Percentiles rank a stretch among this genome's conserved stretches.
Conservation (phyloP, 2,329 filamentous ascomycete species). For the Amauroascus verrucosus region DNA sequence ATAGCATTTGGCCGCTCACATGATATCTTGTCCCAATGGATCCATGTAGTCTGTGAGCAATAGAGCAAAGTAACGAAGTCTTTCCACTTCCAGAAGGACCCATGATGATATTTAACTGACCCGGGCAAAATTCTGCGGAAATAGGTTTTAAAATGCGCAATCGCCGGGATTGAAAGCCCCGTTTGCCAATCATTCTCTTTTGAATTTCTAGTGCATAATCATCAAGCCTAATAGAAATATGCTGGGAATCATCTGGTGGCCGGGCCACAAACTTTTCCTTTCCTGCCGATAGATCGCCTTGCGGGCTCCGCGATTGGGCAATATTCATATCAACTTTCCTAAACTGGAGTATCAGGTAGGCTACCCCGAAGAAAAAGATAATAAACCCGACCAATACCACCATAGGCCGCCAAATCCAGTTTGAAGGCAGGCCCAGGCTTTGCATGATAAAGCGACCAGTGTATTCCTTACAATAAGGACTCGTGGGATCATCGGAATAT, state of each 20-base stretch:
- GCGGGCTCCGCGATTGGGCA: constrained; percentile 48
- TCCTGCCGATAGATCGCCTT: constrained; percentile 55
- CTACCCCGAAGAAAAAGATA: constrained; percentile 51
- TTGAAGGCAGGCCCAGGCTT: constrained; percentile 54
- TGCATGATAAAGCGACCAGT: constrained; percentile 60
- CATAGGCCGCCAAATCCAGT: constrained; percentile 60
- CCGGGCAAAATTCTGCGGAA: constrained; percentile 56
- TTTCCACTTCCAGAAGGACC: constrained; percentile 69
- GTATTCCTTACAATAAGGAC: constrained; percentile 58
- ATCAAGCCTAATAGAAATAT: constrained; percentile 56
- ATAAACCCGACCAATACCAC: constrained; percentile 53
- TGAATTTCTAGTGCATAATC: constrained; percentile 55
- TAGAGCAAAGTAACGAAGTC: constrained; percentile 61
- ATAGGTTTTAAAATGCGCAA: constrained; percentile 55
- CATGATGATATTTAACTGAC: constrained; percentile 66
- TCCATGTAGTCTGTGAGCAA: constrained; percentile 57
- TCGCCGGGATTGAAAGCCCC: constrained; percentile 25
- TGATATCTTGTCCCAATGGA: constrained; percentile 53
- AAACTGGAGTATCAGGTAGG: constrained; percentile 53
- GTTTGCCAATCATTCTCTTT: constrained; percentile 47
- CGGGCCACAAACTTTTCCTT: constrained; percentile 57
- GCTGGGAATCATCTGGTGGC: constrained; percentile 45
- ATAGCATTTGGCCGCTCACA: constrained; percentile 52
- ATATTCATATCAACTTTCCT: constrained; percentile 60
- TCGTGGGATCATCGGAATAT: constrained; percentile 47